phyloP scores from a whole-genome alignment of 257 asterid species.

The Solanum lignicaule region DNA sequence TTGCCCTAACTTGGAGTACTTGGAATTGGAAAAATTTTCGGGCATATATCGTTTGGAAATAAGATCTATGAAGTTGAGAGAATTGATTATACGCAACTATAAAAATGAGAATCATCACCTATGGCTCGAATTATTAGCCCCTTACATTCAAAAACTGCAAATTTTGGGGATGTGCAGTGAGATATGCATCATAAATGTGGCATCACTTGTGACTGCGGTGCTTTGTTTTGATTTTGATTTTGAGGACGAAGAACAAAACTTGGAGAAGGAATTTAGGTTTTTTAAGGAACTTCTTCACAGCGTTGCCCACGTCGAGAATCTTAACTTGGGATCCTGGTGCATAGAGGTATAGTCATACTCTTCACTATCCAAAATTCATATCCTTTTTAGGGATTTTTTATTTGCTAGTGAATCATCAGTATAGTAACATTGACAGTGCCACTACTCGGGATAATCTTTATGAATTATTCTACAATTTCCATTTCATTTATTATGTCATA shows the following conservation, averaged over 20 bases:
- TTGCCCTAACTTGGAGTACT: background rate
- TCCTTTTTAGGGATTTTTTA: no score
- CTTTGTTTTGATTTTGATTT: background rate
- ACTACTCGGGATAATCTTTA: no score
- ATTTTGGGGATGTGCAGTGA: background rate
- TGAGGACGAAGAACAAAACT: background rate
- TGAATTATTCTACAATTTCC: no score
- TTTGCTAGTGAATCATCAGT: no score
- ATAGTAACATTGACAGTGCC: no score
- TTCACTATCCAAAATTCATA: no score
- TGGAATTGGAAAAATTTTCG: fast-evolving
- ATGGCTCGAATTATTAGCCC: background rate
- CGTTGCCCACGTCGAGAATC: no score
- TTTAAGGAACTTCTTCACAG: no score
- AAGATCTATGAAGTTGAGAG: background rate
- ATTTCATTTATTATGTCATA: no score
- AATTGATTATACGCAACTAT: background rate
- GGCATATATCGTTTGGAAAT: background rate
- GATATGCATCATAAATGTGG: background rate
- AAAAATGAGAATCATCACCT: background rate
- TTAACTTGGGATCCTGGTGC: no score
- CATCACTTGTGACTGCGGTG: background rate
- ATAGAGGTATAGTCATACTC: no score
- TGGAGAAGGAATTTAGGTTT: no score
- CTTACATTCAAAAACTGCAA: background rate